Percentiles rank a stretch among this genome's conserved stretches.
These are phyloP conservation scores for Diaporthe sp. DNA, from an alignment of 2,329 filamentous ascomycete genomes.

Conservation along the genomic window DNA sequence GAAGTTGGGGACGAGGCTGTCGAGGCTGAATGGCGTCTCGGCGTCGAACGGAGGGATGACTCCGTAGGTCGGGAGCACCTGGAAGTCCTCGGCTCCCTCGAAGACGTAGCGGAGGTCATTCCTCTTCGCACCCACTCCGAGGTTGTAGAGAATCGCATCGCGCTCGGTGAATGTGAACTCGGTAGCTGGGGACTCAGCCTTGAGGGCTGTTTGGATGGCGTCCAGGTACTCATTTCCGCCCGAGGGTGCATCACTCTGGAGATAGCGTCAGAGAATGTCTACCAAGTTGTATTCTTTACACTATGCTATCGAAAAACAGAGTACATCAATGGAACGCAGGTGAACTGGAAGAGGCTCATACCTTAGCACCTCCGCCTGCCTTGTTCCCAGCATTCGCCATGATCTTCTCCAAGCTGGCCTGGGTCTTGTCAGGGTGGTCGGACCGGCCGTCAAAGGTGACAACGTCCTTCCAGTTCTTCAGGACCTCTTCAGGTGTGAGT, in stretches of 20 bases:
- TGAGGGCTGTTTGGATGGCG: slow-evolving; percentile 83
- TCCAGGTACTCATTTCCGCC: slow-evolving; percentile 76
- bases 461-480: slow-evolving; percentile 82
- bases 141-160: slow-evolving; percentile 95
- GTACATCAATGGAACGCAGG: slow-evolving; percentile 43
- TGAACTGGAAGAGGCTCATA: slow-evolving; percentile 61
- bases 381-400: slow-evolving; percentile 89
- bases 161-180: slow-evolving; percentile 87
- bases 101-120: slow-evolving; percentile 90
- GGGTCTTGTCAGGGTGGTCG: slow-evolving; percentile 85
- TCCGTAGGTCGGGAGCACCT: slow-evolving; percentile 93
- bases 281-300: slow-evolving; percentile 44
- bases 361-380: slow-evolving; percentile 68
- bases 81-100: slow-evolving; percentile 92
- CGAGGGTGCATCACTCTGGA: slow-evolving; percentile 47
- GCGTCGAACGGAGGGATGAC: slow-evolving; percentile 96
- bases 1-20: slow-evolving; percentile 93
- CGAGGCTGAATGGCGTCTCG: slow-evolving; percentile 82
- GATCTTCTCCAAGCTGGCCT: slow-evolving; percentile 82
- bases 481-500: slow-evolving; percentile 87
- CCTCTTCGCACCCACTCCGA: slow-evolving; percentile 92
- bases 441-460: slow-evolving; percentile 88
- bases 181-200: slow-evolving; percentile 77
- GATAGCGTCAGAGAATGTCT: slow-evolving; percentile 39
- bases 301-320: slow-evolving; percentile 41